A percentile compares a stretch with the other conserved stretches of the same genome.
Evolutionary conservation across 345 rosid genomes (phyloP).

Genomic region (Acer campestre): DNA sequence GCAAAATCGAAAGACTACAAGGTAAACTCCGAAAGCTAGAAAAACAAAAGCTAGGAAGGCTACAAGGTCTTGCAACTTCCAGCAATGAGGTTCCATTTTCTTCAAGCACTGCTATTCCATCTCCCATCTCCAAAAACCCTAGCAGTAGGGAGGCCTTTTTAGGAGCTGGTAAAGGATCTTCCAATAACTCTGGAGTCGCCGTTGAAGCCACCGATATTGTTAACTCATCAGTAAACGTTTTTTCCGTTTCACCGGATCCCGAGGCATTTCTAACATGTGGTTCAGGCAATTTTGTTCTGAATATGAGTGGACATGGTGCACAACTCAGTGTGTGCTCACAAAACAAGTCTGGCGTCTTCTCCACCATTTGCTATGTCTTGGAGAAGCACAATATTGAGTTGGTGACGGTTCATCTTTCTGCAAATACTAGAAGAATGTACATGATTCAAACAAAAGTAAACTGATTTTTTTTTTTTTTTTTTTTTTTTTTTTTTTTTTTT

Average conservation of each 20-base stretch:
- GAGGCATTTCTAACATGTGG: constrained; percentile 58
- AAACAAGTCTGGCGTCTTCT: constrained; percentile 50
- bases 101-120: not conserved
- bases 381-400: constrained; percentile 65
- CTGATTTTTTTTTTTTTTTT: too few species aligned
- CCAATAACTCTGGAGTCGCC: not conserved
- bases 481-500: too few species aligned
- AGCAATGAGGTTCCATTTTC: constrained; percentile 31
- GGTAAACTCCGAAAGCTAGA: constrained; percentile 41
- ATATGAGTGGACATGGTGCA: constrained; percentile 61
- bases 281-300: constrained; percentile 60
- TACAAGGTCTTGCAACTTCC: constrained; percentile 24
- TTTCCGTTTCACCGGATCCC: constrained; percentile 28
- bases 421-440: constrained; percentile 37
- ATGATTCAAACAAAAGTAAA: constrained; percentile 69
- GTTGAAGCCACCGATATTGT: not conserved
- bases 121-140: constrained; percentile 24
- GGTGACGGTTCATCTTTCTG: constrained; percentile 51
- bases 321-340: constrained; percentile 54
- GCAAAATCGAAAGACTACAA: constrained; percentile 45
- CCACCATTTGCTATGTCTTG: constrained; percentile 50
- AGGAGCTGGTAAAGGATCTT: constrained; percentile 48
- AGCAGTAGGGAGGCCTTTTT: constrained; percentile 49
- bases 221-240: constrained; percentile 21
- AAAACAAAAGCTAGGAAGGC: constrained; percentile 51